phyloP scores from a whole-genome alignment of 225 moss, liverwort and hornwort species.

The Sphagnum contortum region DNA sequence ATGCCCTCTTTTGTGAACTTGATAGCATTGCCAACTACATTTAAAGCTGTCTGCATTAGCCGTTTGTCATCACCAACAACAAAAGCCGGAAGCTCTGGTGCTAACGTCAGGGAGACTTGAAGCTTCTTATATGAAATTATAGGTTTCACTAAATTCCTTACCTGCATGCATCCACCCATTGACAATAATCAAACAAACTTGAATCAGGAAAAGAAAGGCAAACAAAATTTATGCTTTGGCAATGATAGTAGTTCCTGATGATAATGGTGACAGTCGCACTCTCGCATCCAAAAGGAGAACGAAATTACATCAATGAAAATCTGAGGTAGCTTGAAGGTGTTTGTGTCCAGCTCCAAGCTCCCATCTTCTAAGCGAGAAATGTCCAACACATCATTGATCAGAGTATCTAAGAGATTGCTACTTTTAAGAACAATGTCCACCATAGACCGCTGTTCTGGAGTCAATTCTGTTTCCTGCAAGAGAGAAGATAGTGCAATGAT shows the following conservation, averaged over 20 bases:
- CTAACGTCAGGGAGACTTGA: slow-evolving; percentile 25
- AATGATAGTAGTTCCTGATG: too few relatives aligned
- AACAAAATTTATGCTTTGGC: too few relatives aligned
- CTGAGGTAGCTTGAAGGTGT: slow-evolving; percentile 3
- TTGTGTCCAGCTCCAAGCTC: slow-evolving; percentile 2
- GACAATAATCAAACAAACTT: too few relatives aligned
- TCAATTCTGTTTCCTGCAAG: slow-evolving; percentile 6
- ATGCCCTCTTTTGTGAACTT: slow-evolving; percentile 63
- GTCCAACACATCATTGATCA: slow-evolving; percentile 5
- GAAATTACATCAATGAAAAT: slow-evolving; percentile 4
- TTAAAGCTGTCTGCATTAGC: slow-evolving; percentile 51
- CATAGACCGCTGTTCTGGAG: slow-evolving; percentile 8
- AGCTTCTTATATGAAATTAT: slow-evolving; percentile 53
- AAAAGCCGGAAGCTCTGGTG: slow-evolving; percentile 39
- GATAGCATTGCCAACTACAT: slow-evolving; percentile 62
- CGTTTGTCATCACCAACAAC: slow-evolving; percentile 63
- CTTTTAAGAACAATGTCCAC: slow-evolving; percentile 6
- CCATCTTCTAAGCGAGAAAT: slow-evolving; percentile 3
- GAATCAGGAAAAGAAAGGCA: too few relatives aligned
- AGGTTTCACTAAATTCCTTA: slow-evolving; percentile 44
- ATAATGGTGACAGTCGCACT: too few relatives aligned
- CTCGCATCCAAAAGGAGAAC: too few relatives aligned
- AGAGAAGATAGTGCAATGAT: slow-evolving; percentile 6
- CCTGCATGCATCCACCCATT: slow-evolving; percentile 16
- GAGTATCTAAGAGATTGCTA: slow-evolving; percentile 5